These are phyloP conservation scores for Dionaea muscipula DNA, from an alignment of 179 eudicot species.

Conservation along the genomic window DNA sequence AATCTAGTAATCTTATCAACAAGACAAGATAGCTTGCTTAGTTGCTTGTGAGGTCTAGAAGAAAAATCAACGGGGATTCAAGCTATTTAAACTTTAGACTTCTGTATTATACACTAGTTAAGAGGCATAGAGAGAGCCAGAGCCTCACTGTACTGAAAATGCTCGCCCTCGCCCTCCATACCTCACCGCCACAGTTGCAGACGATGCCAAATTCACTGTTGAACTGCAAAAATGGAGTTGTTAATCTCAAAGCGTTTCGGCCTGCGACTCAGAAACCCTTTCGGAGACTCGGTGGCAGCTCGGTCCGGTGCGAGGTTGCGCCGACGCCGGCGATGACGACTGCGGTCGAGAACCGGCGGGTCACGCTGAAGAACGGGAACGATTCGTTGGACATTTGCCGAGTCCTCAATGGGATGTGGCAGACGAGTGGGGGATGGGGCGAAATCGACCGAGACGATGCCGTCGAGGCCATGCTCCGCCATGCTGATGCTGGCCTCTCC, in stretches of 20 bases:
- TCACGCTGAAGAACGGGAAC: conserved; percentile 39
- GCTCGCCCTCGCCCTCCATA: no score
- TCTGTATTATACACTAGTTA: no score
- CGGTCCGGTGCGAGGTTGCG: conserved; percentile 28
- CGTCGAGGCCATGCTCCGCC: conserved; percentile 77
- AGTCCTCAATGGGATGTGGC: conserved; percentile 96
- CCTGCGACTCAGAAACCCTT: conserved; percentile 7
- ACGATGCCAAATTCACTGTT: no score
- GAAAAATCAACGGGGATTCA: no score
- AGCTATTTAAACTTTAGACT: no score
- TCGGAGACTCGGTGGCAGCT: conserved; percentile 9
- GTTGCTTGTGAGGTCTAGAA: no score
- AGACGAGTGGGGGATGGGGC: conserved; percentile 99
- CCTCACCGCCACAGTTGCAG: no score
- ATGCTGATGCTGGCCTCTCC: conserved; percentile 67
- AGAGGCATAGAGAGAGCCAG: no score
- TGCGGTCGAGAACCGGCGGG: conserved; percentile 27
- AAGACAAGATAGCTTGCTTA: no score
- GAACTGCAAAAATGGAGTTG: conserved; percentile 5
- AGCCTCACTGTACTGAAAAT: no score
- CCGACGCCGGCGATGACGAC: conserved; percentile 9
- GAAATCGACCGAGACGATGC: conserved; percentile 69
- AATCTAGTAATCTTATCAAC: no score
- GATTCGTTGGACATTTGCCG: conserved; percentile 67
- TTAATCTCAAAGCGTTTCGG: not conserved